These are phyloP conservation scores for Aureobasidium sp. DNA, from an alignment of 2,329 filamentous ascomycete species.

Conservation along the genomic window DNA sequence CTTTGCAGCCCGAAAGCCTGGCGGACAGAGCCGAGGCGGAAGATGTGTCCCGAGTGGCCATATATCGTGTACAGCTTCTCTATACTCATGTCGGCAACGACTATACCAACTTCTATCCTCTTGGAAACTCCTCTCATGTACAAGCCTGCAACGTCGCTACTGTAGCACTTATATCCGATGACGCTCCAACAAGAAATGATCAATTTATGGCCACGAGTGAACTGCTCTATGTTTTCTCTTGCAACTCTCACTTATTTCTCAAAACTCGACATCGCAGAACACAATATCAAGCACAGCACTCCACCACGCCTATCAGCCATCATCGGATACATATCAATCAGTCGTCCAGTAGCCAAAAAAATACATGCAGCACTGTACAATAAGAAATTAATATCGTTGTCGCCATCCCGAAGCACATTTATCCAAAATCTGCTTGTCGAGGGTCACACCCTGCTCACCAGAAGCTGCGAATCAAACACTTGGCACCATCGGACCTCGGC, in stretches of 20 bases:
- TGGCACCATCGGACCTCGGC: too few species aligned
- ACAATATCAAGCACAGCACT: too few species aligned
- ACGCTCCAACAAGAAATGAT: too few species aligned
- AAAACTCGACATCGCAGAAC: neutral
- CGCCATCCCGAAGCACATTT: neutral
- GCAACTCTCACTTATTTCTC: accelerated
- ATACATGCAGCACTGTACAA: accelerated
- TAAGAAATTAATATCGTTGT: neutral
- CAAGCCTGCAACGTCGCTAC: neutral
- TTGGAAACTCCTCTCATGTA: neutral
- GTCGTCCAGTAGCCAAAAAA: too few species aligned
- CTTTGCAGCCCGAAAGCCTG: neutral
- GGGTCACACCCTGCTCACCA: too few species aligned
- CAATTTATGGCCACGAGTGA: too few species aligned
- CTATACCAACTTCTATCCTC: too few species aligned
- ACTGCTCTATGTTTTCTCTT: too few species aligned
- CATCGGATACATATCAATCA: neutral
- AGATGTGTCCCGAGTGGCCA: neutral
- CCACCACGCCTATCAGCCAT: neutral
- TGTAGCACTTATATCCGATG: neutral
- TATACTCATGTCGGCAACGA: neutral
- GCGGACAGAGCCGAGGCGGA: neutral
- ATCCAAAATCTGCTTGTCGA: neutral
- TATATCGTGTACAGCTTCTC: neutral
- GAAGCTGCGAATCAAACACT: too few species aligned